A percentile compares a stretch with the other conserved stretches of the same genome.
These are phyloP conservation scores for Paxillus ammoniavirescens DNA, from an alignment of 768 basidiomycete genomes.

Conservation along the genomic window DNA sequence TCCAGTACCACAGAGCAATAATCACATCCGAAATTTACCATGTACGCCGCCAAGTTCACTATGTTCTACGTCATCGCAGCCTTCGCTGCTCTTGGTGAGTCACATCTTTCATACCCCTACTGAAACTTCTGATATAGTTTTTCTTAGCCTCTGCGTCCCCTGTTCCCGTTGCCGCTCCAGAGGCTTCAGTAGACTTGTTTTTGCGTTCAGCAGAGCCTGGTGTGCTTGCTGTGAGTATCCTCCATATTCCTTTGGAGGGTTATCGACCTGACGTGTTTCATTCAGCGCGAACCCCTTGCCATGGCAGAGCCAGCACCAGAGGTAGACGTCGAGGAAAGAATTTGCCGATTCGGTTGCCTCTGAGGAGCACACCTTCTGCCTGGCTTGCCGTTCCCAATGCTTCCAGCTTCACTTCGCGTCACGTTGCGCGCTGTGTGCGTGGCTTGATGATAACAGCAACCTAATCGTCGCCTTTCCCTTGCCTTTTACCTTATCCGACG, in stretches of 20 bases:
- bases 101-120: not conserved
- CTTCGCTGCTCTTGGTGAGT: constrained; percentile 26
- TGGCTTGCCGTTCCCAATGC: not conserved
- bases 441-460: constrained; percentile 5
- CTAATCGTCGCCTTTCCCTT: not conserved
- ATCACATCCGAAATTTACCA: constrained; percentile 20
- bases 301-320: constrained; percentile 6
- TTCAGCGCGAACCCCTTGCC: constrained; percentile 10
- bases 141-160: constrained; percentile 27
- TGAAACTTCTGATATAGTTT: not conserved
- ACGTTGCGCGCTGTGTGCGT: not conserved
- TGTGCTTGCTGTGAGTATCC: constrained; percentile 17
- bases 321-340: constrained; percentile 8
- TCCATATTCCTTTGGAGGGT: not conserved
- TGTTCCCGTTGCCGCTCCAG: constrained; percentile 16
- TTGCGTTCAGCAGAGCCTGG: not conserved
- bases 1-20: constrained; percentile 25
- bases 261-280: not conserved
- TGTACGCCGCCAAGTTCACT: constrained; percentile 26
- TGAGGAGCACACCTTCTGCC: not conserved
- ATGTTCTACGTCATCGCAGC: constrained; percentile 29
- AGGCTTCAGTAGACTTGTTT: not conserved
- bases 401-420: not conserved
- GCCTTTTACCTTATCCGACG: not conserved
- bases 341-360: constrained; percentile 15